A percentile compares a stretch with the other conserved stretches of the same genome.
These are phyloP conservation scores for Myriosclerotinia duriaeana DNA, from an alignment of 2,329 filamentous ascomycete genomes.

Conservation along the genomic window DNA sequence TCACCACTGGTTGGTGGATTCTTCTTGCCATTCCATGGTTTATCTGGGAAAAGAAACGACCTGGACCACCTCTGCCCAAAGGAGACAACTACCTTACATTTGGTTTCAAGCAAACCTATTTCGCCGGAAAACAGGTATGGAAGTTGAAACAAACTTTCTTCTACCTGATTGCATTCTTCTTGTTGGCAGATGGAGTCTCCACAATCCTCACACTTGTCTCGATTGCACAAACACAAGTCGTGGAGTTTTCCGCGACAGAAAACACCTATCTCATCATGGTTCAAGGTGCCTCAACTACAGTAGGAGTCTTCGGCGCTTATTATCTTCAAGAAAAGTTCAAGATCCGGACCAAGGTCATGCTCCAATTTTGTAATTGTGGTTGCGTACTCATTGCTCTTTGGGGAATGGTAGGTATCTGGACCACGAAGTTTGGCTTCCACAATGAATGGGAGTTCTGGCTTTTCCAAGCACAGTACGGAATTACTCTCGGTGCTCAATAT, in stretches of 20 bases:
- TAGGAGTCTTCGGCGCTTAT: constrained; percentile 36
- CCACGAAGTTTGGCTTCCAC: constrained; percentile 37
- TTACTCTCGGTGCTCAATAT: constrained; percentile 37
- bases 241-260: constrained; percentile 36
- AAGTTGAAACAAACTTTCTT: constrained; percentile 38
- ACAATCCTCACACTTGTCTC: constrained; percentile 36
- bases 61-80: constrained; percentile 36
- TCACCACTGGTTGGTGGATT: constrained; percentile 40
- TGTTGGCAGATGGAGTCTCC: constrained; percentile 38
- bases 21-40: constrained; percentile 40
- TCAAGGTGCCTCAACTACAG: constrained; percentile 34
- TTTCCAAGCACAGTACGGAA: constrained; percentile 36
- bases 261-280: constrained; percentile 39
- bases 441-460: constrained; percentile 41
- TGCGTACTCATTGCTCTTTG: constrained; percentile 35
- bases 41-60: constrained; percentile 39
- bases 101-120: constrained; percentile 39
- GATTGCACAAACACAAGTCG: constrained; percentile 38
- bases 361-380: constrained; percentile 36
- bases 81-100: constrained; percentile 38
- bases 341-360: constrained; percentile 38
- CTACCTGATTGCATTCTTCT: constrained; percentile 39
- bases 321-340: constrained; percentile 35
- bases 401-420: constrained; percentile 40
- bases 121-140: constrained; percentile 36